A percentile compares a stretch with the other conserved stretches of the same genome.
phyloP scores from a whole-genome alignment of 2,329 filamentous ascomycete species.

The Colletotrichum cuscutae region DNA sequence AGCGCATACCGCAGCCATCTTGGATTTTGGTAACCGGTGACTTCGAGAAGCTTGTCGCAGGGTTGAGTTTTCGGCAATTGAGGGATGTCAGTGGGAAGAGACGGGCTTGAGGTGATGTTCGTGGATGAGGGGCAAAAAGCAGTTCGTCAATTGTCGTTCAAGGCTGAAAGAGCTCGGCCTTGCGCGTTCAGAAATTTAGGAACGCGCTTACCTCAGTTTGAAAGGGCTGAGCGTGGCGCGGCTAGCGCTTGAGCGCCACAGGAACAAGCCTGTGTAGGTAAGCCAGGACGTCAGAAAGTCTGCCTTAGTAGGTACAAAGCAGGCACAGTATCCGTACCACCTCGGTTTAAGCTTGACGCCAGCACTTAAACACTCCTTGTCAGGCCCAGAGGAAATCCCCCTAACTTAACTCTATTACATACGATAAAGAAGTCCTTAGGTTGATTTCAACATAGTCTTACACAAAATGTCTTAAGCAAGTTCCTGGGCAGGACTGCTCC shows the following conservation, averaged over 20 bases:
- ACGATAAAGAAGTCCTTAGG: not conserved
- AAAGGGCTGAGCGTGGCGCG: conserved; percentile 15
- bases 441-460: no score
- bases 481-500: not conserved
- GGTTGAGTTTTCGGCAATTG: not conserved
- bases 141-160: not conserved
- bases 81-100: not conserved
- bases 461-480: not conserved
- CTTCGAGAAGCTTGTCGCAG: not conserved
- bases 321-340: not conserved
- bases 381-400: not conserved
- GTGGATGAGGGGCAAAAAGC: conserved; percentile 17
- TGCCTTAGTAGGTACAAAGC: not conserved
- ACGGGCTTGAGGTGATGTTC: not conserved
- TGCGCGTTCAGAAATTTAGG: conserved; percentile 33
- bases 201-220: conserved; percentile 24
- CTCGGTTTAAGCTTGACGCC: not conserved
- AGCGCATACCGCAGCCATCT: conserved; percentile 63
- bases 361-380: not conserved
- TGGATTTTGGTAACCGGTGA: conserved; percentile 38
- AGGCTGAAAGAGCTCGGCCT: conserved; percentile 21
- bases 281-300: not conserved
- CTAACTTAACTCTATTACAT: not conserved
- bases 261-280: not conserved
- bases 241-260: conserved; percentile 23